These are phyloP conservation scores for Cyclanthera cordifolia DNA, from an alignment of 306 rosid genomes.

Conservation along the genomic window DNA sequence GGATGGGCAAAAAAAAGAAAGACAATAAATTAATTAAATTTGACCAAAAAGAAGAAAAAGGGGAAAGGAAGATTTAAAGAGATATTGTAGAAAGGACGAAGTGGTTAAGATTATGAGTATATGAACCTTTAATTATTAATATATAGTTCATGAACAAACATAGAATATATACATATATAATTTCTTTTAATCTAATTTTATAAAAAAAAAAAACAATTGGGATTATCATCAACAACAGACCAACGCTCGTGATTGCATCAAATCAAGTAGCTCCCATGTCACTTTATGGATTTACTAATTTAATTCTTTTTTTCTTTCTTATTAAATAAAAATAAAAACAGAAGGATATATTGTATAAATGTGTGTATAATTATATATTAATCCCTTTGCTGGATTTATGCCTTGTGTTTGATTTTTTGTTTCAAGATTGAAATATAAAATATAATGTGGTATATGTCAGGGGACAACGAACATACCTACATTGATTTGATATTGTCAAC, in stretches of 20 bases:
- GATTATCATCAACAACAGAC: constrained; percentile 2
- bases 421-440: neutral
- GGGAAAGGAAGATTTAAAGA: neutral
- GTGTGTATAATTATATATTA: neutral
- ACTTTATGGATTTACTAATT: constrained; percentile 9
- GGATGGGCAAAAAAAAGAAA: neutral
- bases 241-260: constrained; percentile 20
- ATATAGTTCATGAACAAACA: constrained; percentile 11
- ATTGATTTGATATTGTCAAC: too few relatives aligned
- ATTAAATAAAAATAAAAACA: neutral
- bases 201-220: neutral
- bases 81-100: neutral
- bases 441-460: neutral
- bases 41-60: neutral
- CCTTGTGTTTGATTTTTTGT: neutral
- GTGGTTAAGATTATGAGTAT: constrained; percentile 14
- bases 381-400: constrained; percentile 8
- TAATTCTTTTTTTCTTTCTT: neutral
- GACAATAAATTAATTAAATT: neutral
- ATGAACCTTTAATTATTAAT: neutral
- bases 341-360: neutral
- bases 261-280: constrained; percentile 24
- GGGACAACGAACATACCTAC: too few relatives aligned
- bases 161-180: neutral
- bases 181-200: too few relatives aligned